phyloP scores from a whole-genome alignment of 805 yeast species.

The Candida multigemmis region DNA sequence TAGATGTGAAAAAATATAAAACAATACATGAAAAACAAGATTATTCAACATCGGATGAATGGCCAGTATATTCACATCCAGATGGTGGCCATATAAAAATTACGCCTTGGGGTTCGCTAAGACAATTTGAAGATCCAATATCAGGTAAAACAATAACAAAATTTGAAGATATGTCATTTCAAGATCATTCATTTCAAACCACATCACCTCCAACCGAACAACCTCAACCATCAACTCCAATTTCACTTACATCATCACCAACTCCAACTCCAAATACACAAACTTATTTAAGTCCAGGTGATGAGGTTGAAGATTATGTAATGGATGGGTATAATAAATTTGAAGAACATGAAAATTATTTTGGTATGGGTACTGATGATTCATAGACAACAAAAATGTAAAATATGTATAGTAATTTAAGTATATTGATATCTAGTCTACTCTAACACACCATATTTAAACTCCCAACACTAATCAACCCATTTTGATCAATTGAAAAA shows the following conservation, averaged over 20 bases:
- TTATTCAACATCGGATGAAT: conserved; percentile 26
- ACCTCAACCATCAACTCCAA: neutral
- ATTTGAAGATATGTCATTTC: conserved; percentile 35
- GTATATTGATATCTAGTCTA: neutral
- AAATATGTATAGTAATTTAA: neutral
- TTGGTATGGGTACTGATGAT: conserved; percentile 24
- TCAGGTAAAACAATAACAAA: conserved; percentile 38
- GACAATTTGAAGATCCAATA: conserved; percentile 32
- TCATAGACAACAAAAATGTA: neutral
- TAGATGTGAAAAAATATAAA: too few species aligned
- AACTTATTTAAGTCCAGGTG: conserved; percentile 21
- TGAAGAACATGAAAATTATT: conserved; percentile 27
- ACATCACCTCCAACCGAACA: neutral
- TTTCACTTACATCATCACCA: neutral
- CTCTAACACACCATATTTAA: neutral
- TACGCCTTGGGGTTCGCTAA: conserved; percentile 55
- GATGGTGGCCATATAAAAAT: conserved; percentile 55
- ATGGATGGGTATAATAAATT: conserved; percentile 17
- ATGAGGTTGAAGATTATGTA: conserved; percentile 31
- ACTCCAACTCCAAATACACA: conserved; percentile 2
- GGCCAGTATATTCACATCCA: conserved; percentile 52
- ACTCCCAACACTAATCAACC: conserved; percentile 13
- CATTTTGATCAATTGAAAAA: conserved; percentile 18
- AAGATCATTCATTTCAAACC: conserved; percentile 10
- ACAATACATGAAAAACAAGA: too few species aligned